Percentiles rank a stretch among this genome's conserved stretches.
Evolutionary conservation across 2,329 filamentous ascomycete species (phyloP).

Genomic region (Cladosporium phlei): DNA sequence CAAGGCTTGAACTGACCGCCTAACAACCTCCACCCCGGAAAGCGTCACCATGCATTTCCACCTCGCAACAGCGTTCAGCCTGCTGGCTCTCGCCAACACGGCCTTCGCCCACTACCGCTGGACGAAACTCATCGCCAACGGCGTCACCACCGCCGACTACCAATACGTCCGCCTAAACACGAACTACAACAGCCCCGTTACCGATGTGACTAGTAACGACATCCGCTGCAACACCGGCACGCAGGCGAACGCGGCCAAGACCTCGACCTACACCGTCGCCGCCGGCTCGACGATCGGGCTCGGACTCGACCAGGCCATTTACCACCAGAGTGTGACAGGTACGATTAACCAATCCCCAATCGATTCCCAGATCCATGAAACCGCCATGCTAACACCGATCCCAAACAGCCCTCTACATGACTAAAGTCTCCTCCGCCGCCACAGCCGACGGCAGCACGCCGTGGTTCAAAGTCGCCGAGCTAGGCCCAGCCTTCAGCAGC

Average conservation of each 20-base stretch:
- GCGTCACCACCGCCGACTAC: slow-evolving; percentile 37
- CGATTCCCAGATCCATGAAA: not conserved
- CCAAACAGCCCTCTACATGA: slow-evolving; percentile 39
- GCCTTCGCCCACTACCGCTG: slow-evolving; percentile 33
- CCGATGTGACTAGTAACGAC: slow-evolving; percentile 43
- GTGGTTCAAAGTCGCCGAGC: slow-evolving; percentile 52
- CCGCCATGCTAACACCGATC: slow-evolving; percentile 36
- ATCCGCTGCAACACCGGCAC: slow-evolving; percentile 45
- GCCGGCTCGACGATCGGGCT: slow-evolving; percentile 21
- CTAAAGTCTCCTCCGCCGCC: slow-evolving; percentile 42
- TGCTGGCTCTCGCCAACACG: slow-evolving; percentile 4
- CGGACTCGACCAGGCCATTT: slow-evolving; percentile 7
- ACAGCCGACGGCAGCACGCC: slow-evolving; percentile 29
- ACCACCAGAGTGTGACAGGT: slow-evolving; percentile 12
- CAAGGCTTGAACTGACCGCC: no score
- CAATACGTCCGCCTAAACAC: slow-evolving; percentile 42
- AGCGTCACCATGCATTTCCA: not conserved
- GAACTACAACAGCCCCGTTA: slow-evolving; percentile 50
- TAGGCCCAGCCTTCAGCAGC: slow-evolving; percentile 7
- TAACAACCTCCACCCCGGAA: not conserved
- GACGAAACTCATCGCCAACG: slow-evolving; percentile 39
- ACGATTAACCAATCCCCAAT: not conserved
- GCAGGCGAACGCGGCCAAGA: slow-evolving; percentile 25
- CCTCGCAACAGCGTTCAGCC: not conserved
- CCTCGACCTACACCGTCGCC: slow-evolving; percentile 27